Conservation (phyloP, 148 eudicot species). For the Polygonum aviculare region DNA sequence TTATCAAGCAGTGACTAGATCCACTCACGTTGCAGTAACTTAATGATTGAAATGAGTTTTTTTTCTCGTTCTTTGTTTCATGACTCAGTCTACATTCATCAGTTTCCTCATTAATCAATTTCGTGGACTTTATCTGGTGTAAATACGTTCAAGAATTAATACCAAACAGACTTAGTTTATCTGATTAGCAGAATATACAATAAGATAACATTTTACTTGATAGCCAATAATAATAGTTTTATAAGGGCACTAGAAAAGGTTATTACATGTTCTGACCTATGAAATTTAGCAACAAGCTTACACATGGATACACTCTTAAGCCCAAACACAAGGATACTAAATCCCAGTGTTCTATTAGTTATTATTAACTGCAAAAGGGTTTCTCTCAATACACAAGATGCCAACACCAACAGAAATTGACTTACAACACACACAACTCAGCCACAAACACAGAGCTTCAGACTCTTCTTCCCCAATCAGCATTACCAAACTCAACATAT, state of each 20-base stretch:
- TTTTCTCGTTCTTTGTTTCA: not conserved
- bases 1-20: not conserved
- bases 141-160: not conserved
- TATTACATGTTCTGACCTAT: not conserved
- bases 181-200: not conserved
- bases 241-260: not conserved
- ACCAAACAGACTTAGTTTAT: not conserved
- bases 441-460: not conserved
- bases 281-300: not conserved
- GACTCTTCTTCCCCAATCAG: not conserved
- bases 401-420: not conserved
- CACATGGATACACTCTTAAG: not conserved
- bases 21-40: not conserved
- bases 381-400: not conserved
- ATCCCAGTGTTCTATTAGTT: not conserved
- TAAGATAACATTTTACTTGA: not conserved
- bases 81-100: not conserved
- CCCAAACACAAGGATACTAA: not conserved
- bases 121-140: too few relatives aligned
- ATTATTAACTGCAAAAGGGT: constrained; percentile 8
- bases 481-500: not conserved
- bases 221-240: not conserved
- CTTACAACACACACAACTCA: not conserved
- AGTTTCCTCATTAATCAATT: not conserved
- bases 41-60: not conserved